Conservation (phyloP, 495 filamentous ascomycete genomes). For the Neurospora sp. region DNA sequence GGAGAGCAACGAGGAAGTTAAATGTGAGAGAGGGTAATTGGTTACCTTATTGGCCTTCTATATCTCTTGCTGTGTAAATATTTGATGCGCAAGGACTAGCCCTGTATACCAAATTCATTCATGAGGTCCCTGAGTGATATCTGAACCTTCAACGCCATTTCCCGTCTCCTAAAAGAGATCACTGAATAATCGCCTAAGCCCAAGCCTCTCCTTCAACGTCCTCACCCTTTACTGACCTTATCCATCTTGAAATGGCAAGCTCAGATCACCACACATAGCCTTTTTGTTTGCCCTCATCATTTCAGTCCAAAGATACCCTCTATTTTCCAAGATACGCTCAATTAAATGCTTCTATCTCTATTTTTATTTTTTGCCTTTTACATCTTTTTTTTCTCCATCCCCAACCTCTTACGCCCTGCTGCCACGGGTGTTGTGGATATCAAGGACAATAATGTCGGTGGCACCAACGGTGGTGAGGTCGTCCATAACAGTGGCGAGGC, state of each 20-base stretch:
- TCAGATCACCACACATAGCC: background rate
- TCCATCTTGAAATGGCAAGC: background rate
- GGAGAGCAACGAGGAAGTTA: background rate
- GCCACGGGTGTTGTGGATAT: conserved; percentile 73
- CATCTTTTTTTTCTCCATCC: background rate
- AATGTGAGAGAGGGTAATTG: background rate
- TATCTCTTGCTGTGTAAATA: too few relatives aligned
- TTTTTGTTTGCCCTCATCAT: background rate
- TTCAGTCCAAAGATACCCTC: background rate
- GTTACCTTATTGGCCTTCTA: too few relatives aligned
- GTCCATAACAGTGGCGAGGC: conserved; percentile 86
- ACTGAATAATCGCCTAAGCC: background rate
- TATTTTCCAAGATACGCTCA: background rate
- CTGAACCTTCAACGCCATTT: background rate
- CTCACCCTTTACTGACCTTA: background rate
- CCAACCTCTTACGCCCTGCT: conserved; percentile 3
- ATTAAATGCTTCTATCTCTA: background rate
- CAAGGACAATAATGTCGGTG: conserved; percentile 75
- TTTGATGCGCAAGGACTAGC: too few relatives aligned
- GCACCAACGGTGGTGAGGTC: conserved; percentile 70
- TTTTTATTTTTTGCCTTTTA: background rate
- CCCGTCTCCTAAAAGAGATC: background rate
- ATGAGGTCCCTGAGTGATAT: too few relatives aligned
- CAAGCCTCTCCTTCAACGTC: background rate
- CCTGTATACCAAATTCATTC: too few relatives aligned